phyloP scores from a whole-genome alignment of 352 stramenopile species.

The Phytophthora colocasiae region DNA sequence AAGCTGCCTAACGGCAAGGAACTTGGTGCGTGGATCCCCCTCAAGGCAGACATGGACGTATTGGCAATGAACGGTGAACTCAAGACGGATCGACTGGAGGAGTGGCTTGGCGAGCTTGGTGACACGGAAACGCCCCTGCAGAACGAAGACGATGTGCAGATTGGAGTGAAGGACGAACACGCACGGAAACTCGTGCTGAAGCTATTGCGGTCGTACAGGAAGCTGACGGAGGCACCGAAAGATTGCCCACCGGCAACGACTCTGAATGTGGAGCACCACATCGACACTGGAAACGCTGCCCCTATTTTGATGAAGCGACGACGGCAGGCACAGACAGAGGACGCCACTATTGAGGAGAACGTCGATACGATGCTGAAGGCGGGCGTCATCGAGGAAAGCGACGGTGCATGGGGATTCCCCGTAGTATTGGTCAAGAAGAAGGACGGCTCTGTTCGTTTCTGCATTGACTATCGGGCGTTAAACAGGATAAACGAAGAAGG shows the following conservation, averaged over 20 bases:
- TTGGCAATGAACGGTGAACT: constrained; percentile 1
- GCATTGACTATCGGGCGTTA: background rate
- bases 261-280: constrained; percentile 1
- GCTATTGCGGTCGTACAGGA: background rate
- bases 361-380: no score
- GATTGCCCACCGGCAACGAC: constrained; percentile 1
- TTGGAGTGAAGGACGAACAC: background rate
- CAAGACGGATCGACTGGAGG: no score
- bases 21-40: no score
- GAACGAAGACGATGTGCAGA: background rate
- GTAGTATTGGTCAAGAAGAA: no score
- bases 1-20: background rate
- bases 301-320: constrained; percentile 1
- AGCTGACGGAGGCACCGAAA: background rate
- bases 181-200: background rate
- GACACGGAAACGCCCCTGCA: background rate
- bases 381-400: no score
- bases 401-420: no score
- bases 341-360: background rate
- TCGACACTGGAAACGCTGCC: background rate
- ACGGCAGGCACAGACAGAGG: background rate
- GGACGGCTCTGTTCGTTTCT: no score
- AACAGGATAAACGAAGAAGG: background rate
- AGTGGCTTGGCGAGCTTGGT: background rate
- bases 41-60: no score